A percentile compares a stretch with the other conserved stretches of the same genome.
Evolutionary conservation across 192 early-diverging fungal species (phyloP).

Genomic region (Umbelopsis vinacea): DNA sequence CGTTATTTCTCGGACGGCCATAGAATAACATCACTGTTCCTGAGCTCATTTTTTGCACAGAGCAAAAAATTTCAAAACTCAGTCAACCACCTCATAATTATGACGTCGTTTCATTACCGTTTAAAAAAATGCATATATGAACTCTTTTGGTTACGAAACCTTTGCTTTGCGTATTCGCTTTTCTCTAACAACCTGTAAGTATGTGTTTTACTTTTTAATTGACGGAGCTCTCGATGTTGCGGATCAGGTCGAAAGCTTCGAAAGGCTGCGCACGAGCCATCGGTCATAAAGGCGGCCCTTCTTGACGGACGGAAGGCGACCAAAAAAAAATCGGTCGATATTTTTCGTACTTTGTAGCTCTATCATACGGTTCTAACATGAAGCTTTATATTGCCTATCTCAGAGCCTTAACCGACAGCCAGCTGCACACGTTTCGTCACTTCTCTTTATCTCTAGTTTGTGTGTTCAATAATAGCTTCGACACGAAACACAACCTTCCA

Average conservation of each 20-base stretch:
- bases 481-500: background rate
- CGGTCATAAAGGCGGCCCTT: too few relatives aligned
- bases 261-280: too few relatives aligned
- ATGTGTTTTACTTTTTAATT: background rate
- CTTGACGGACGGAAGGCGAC: too few relatives aligned
- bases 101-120: background rate
- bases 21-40: background rate
- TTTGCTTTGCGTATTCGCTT: background rate
- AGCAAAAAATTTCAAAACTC: background rate
- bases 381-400: background rate
- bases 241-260: too few relatives aligned
- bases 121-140: conserved; percentile 1
- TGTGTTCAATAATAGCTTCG: background rate
- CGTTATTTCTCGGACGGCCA: too few relatives aligned
- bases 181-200: background rate
- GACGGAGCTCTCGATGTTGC: too few relatives aligned
- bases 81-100: background rate
- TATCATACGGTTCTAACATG: too few relatives aligned
- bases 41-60: background rate
- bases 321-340: too few relatives aligned
- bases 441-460: background rate
- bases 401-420: background rate
- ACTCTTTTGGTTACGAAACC: background rate
- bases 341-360: too few relatives aligned
- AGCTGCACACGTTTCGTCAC: background rate